Evolutionary conservation across 805 yeast species (phyloP).

Genomic region (Kregervanrija pseudodelftensis): DNA sequence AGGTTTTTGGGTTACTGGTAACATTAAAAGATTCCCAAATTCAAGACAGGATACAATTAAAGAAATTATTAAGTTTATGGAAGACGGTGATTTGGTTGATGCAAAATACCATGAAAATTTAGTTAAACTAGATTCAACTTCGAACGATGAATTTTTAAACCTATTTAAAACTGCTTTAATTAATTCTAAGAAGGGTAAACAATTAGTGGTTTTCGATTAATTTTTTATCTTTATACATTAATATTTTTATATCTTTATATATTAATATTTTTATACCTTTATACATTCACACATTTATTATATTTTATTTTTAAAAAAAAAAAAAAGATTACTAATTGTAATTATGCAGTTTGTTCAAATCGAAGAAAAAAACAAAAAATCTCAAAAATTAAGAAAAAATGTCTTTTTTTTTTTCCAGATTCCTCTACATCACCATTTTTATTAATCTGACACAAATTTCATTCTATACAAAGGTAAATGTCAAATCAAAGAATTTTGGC

Average conservation of each 20-base stretch:
- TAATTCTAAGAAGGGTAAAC: constrained; percentile 36
- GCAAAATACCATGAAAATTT: constrained; percentile 38
- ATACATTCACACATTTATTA: no score
- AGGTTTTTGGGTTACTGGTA: constrained; percentile 90
- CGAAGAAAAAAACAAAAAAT: no score
- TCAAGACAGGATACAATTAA: constrained; percentile 49
- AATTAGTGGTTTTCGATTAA: constrained; percentile 30
- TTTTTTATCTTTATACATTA: not conserved
- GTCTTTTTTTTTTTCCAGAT: no score
- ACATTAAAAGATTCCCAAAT: constrained; percentile 52
- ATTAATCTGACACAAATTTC: no score
- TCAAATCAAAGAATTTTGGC: constrained; percentile 17
- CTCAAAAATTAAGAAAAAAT: not conserved
- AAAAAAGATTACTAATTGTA: no score
- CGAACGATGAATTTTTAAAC: constrained; percentile 36
- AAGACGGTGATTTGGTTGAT: constrained; percentile 45
- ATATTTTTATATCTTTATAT: not conserved
- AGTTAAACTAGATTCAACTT: constrained; percentile 23
- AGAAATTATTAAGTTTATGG: constrained; percentile 50
- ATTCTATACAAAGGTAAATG: constrained; percentile 2
- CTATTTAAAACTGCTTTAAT: constrained; percentile 38
- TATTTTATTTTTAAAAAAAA: no score
- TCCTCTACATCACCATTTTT: no score
- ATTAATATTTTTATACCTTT: not conserved
- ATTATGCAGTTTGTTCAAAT: no score